Evolutionary conservation across 2,329 filamentous ascomycete species (phyloP).

Genomic region (Diaporthe caulivora): DNA sequence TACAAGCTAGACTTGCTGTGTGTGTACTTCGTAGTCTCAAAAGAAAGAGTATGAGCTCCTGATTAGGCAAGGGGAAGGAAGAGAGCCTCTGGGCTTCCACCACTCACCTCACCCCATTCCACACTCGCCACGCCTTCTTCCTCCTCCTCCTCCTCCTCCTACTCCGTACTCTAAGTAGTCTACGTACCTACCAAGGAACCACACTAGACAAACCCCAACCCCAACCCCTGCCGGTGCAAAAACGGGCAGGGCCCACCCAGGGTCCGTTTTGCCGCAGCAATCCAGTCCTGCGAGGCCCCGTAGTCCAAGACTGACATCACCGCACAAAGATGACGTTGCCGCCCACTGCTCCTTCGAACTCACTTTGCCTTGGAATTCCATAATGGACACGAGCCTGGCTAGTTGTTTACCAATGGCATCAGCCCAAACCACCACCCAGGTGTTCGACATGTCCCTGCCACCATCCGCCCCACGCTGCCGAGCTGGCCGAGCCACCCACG

Average conservation of each 20-base stretch:
- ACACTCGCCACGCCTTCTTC: not conserved
- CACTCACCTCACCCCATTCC: slow-evolving; percentile 16
- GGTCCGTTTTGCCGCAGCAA: not conserved
- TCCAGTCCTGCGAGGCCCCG: slow-evolving; percentile 18
- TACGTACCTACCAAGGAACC: no score
- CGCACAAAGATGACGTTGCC: slow-evolving; percentile 9
- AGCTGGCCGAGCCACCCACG: not conserved
- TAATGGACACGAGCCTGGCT: not conserved
- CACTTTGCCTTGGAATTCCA: not conserved
- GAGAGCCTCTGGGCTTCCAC: not conserved
- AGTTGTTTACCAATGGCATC: not conserved
- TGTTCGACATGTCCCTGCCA: slow-evolving; percentile 1
- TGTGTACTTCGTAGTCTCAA: no score
- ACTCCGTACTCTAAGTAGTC: not conserved
- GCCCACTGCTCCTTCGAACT: not conserved
- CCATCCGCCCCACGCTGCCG: not conserved
- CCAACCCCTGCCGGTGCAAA: slow-evolving; percentile 10
- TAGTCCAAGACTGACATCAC: slow-evolving; percentile 21
- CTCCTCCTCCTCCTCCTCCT: not conserved
- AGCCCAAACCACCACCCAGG: not conserved
- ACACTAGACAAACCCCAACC: not conserved
- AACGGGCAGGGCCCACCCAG: slow-evolving; percentile 20
- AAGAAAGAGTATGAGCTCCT: not conserved
- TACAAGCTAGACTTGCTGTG: no score
- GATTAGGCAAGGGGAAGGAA: not conserved